Conservation (phyloP, 108 stramenopile species). For the Conticribra guillardii region DNA sequence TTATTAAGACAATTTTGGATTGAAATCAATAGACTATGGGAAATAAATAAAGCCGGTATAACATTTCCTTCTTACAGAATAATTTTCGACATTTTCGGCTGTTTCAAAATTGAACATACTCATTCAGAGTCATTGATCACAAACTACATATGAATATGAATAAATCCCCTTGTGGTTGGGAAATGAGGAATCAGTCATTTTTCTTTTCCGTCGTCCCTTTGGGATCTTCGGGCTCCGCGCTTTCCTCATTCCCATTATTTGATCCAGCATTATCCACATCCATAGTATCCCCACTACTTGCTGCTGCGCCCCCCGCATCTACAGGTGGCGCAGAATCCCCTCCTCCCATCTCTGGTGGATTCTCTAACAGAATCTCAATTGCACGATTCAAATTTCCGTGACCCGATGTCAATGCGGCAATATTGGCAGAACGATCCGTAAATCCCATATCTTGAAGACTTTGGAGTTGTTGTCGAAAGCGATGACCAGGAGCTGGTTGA, state of each 20-base stretch:
- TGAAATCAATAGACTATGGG: too few species aligned
- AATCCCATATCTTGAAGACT: conserved; percentile 89
- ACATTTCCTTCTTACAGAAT: too few species aligned
- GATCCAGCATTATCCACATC: conserved; percentile 15
- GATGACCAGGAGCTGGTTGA: conserved; percentile 58
- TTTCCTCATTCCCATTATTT: conserved; percentile 6
- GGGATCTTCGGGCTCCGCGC: conserved; percentile 44
- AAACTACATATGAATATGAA: too few species aligned
- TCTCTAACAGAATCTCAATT: conserved; percentile 75
- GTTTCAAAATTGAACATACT: too few species aligned
- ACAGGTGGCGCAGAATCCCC: background rate
- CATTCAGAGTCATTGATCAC: too few species aligned
- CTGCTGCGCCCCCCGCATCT: background rate
- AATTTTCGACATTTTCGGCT: too few species aligned
- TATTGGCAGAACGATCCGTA: conserved; percentile 77
- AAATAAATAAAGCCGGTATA: too few species aligned
- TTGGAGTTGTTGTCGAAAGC: conserved; percentile 75
- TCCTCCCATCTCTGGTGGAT: conserved; percentile 40
- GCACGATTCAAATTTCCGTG: conserved; percentile 90
- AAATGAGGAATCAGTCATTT: conserved; percentile 55
- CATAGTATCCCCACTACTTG: background rate
- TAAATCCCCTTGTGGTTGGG: too few species aligned
- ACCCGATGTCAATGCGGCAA: conserved; percentile 66
- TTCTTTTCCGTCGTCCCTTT: conserved; percentile 70
- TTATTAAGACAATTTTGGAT: too few species aligned